Conservation (phyloP, 106 monocot species). For the Iris macrosiphon region DNA sequence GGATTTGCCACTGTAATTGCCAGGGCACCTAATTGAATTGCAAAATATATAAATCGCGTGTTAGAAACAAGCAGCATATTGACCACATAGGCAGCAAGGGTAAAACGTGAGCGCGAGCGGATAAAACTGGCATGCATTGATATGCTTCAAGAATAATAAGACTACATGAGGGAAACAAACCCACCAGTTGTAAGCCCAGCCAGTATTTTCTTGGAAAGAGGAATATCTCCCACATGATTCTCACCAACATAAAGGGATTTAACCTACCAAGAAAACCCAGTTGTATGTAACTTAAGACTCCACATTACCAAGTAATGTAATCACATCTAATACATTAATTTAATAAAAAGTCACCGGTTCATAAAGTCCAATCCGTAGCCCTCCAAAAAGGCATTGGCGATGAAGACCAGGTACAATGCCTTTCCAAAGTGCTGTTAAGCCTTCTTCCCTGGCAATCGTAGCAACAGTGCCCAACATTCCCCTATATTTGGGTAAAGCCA, state of each 20-base stretch:
- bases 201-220: conserved; percentile 83
- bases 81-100: too few species aligned
- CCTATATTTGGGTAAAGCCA: conserved; percentile 57
- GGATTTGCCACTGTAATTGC: conserved; percentile 90
- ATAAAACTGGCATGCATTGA: too few species aligned
- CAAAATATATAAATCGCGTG: too few species aligned
- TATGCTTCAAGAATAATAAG: too few species aligned
- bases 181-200: conserved; percentile 91
- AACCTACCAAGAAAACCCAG: conserved; percentile 39
- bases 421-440: conserved; percentile 83
- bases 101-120: too few species aligned
- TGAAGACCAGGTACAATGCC: conserved; percentile 94
- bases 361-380: conserved; percentile 82
- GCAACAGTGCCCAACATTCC: conserved; percentile 91
- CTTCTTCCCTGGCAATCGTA: conserved; percentile 97
- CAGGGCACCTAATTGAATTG: conserved; percentile 93
- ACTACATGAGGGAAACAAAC: neutral
- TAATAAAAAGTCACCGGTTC: conserved; percentile 50
- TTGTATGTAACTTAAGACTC: conserved; percentile 1
- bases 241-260: conserved; percentile 80
- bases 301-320: neutral
- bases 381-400: conserved; percentile 88
- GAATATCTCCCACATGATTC: conserved; percentile 75
- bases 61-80: too few species aligned
- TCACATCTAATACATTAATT: neutral